These are phyloP conservation scores for Ophidiomyces ophidiicola DNA, from an alignment of 2,329 filamentous ascomycete species.

Conservation along the genomic window DNA sequence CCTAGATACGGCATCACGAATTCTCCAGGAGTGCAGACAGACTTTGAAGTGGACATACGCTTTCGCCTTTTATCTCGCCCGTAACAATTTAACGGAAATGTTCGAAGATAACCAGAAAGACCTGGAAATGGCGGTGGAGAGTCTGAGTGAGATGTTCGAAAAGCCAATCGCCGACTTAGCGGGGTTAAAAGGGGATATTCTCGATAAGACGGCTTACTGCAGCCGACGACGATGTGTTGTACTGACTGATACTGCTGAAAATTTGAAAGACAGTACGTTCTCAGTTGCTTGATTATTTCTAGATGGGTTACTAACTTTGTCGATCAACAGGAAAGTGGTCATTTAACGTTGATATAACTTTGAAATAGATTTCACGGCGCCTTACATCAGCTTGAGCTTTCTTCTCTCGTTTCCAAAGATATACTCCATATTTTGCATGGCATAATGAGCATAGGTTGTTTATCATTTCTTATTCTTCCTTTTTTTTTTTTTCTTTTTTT, in stretches of 20 bases:
- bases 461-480: not conserved
- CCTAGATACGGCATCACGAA: constrained; percentile 81
- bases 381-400: no score
- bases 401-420: not conserved
- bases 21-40: constrained; percentile 91
- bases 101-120: constrained; percentile 99
- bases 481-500: not conserved
- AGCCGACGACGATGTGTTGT: constrained; percentile 83
- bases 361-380: constrained; percentile 6
- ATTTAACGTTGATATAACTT: constrained; percentile 31
- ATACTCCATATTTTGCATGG: not conserved
- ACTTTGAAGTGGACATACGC: constrained; percentile 99
- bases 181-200: constrained; percentile 85
- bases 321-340: constrained; percentile 31
- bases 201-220: constrained; percentile 97
- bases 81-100: constrained; percentile 91
- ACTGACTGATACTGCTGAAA: constrained; percentile 83
- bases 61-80: constrained; percentile 92
- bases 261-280: constrained; percentile 67
- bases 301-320: constrained; percentile 9
- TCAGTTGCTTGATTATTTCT: not conserved
- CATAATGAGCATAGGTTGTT: not conserved
- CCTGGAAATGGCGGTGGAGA: constrained; percentile 91
- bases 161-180: constrained; percentile 82
- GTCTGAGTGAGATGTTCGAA: constrained; percentile 97